These are phyloP conservation scores for Stephania cephalantha DNA, from an alignment of 164 flowering plant genomes.

Conservation along the genomic window DNA sequence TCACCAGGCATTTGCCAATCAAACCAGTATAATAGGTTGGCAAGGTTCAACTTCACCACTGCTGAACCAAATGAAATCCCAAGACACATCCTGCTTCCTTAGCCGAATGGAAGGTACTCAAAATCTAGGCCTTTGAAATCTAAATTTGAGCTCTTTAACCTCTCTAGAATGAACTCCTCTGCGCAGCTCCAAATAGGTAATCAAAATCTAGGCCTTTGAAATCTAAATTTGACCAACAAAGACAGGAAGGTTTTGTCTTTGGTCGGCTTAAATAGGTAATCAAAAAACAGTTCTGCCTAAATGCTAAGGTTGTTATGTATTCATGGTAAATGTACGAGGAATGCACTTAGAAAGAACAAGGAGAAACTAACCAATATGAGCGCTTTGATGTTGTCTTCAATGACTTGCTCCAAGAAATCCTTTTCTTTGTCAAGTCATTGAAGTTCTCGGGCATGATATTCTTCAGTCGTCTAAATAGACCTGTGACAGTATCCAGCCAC, in stretches of 20 bases:
- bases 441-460: not conserved
- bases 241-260: not conserved
- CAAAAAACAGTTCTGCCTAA: too few species aligned
- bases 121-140: not conserved
- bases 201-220: conserved; percentile 15
- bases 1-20: not conserved
- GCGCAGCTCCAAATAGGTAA: conserved; percentile 1
- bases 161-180: conserved; percentile 23
- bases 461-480: not conserved
- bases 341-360: too few species aligned
- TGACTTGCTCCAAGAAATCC: conserved; percentile 1
- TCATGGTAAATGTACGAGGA: too few species aligned
- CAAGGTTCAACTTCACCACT: conserved; percentile 5
- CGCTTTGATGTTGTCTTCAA: not conserved
- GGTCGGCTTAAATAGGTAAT: too few species aligned
- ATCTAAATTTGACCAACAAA: too few species aligned
- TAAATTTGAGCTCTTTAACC: not conserved
- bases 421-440: not conserved
- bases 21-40: conserved; percentile 15
- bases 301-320: too few species aligned
- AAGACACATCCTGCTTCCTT: conserved; percentile 5
- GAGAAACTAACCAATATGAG: not conserved
- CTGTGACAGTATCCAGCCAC: not conserved
- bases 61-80: conserved; percentile 1
- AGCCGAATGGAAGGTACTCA: conserved; percentile 1